Evolutionary conservation across 139 green algal species (phyloP).

Genomic region (Zygnema cylindricum): DNA sequence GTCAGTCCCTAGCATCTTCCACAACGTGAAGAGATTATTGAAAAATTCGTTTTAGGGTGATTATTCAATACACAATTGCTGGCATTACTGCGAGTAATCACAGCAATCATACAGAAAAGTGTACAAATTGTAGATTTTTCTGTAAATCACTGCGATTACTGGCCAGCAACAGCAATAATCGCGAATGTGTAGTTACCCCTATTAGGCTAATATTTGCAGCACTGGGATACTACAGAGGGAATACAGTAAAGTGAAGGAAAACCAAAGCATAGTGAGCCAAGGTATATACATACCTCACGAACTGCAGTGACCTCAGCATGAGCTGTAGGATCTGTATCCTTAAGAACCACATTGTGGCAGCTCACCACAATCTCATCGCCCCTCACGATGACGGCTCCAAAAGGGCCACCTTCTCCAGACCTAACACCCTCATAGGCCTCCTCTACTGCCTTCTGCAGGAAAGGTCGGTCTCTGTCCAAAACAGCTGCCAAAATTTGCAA

Average conservation of each 20-base stretch:
- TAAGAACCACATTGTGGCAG: constrained; percentile 63
- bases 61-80: too few relatives aligned
- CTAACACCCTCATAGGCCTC: constrained; percentile 59
- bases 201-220: too few relatives aligned
- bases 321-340: constrained; percentile 59
- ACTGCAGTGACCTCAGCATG: constrained; percentile 64
- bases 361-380: constrained; percentile 51
- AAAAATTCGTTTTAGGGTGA: too few relatives aligned
- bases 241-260: background rate
- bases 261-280: background rate
- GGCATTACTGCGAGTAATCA: too few relatives aligned
- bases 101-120: too few relatives aligned
- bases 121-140: too few relatives aligned
- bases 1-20: too few relatives aligned
- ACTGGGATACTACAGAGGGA: too few relatives aligned
- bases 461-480: constrained; percentile 33
- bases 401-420: constrained; percentile 51
- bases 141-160: too few relatives aligned
- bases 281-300: constrained; percentile 6
- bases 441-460: constrained; percentile 51
- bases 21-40: too few relatives aligned
- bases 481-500: constrained; percentile 30
- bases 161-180: too few relatives aligned
- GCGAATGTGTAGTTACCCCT: too few relatives aligned
- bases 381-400: constrained; percentile 55